Percentiles rank a stretch among this genome's conserved stretches.
phyloP scores from a whole-genome alignment of 169 alveolate species.

The Perkinsus olseni region DNA sequence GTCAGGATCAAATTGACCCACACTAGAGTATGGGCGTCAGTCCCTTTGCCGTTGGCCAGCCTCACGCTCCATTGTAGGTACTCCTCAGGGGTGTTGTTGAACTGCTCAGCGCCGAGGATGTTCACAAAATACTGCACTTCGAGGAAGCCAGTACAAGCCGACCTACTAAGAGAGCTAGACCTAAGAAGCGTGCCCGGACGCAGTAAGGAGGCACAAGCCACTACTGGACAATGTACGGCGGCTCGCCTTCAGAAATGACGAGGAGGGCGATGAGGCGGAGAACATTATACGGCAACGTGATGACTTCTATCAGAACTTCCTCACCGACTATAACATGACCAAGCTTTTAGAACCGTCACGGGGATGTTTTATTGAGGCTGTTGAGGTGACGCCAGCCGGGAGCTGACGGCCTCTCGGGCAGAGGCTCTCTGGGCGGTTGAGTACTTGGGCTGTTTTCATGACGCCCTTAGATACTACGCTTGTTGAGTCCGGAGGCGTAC shows the following conservation, averaged over 20 bases:
- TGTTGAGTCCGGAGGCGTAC: background rate
- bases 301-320: background rate
- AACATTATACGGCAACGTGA: background rate
- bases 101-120: background rate
- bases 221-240: background rate
- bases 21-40: background rate
- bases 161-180: background rate
- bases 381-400: background rate
- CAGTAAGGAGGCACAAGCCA: background rate
- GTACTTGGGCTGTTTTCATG: background rate
- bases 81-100: background rate
- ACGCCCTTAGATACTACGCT: background rate
- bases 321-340: background rate
- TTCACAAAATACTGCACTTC: background rate
- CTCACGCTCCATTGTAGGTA: background rate
- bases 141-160: background rate
- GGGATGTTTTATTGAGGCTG: background rate
- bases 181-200: background rate
- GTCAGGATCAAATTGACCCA: background rate
- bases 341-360: background rate
- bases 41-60: no score
- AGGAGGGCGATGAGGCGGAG: background rate
- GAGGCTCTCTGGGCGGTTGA: no score
- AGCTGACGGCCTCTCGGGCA: no score
- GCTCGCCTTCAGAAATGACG: background rate